phyloP scores from a whole-genome alignment of 2,329 filamentous ascomycete species.

The Venturiaceae sp. region DNA sequence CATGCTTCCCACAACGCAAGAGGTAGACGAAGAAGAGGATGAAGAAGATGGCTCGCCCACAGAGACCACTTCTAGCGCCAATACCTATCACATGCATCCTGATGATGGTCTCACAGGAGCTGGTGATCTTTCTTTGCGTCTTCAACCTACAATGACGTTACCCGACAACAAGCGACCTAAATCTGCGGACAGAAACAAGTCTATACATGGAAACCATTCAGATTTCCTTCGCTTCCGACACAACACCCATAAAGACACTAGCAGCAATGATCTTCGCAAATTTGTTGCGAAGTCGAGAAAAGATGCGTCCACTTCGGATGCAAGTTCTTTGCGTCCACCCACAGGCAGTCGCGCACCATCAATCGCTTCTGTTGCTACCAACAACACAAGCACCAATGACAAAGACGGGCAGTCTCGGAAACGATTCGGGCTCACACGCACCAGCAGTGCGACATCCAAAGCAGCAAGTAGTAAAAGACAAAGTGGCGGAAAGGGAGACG shows the following conservation, averaged over 20 bases:
- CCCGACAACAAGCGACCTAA: conserved; percentile 30
- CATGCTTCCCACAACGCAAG: conserved; percentile 35
- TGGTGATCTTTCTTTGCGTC: conserved; percentile 69
- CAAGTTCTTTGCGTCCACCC: background rate
- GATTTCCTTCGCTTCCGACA: conserved; percentile 4
- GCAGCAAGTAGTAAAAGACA: conserved; percentile 36
- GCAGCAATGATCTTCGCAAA: conserved; percentile 2
- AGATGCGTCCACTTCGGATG: background rate
- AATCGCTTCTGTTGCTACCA: background rate
- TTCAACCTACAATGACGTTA: conserved; percentile 68
- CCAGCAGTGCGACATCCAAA: conserved; percentile 33
- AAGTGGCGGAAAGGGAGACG: conserved; percentile 64
- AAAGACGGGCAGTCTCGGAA: conserved; percentile 14
- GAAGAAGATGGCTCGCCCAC: conserved; percentile 3
- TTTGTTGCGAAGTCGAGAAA: background rate
- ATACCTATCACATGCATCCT: background rate
- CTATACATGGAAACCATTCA: conserved; percentile 16
- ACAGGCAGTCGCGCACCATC: background rate
- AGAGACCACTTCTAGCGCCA: background rate
- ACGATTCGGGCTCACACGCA: conserved; percentile 25
- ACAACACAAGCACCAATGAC: background rate
- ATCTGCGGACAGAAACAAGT: conserved; percentile 10
- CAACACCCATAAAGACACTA: conserved; percentile 1
- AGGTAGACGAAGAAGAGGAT: conserved; percentile 33
- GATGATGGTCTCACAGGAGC: conserved; percentile 42